Base-by-base conservation (phyloP, 179 eudicot species). In the Beta corolliflora region DNA sequence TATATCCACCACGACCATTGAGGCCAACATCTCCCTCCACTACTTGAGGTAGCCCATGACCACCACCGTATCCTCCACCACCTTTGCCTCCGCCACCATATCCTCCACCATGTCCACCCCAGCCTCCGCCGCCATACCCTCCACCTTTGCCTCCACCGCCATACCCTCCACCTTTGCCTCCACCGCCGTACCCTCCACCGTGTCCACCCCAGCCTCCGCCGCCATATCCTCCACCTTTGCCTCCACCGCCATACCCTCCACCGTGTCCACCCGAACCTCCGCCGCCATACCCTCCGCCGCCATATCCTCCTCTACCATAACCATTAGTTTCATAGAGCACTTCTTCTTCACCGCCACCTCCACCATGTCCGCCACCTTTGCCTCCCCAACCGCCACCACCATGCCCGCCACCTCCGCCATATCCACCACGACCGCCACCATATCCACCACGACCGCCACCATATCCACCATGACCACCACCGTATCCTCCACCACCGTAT, bases 1-100 rank as follows among this genome's bases (percentile, higher is more conserved):
- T 76, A 23, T 78, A 67, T 6, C 75, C 81, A 7, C 80, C 80
- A 52, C 63, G 63, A 25, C 80, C 80, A 15, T 77, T 25, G 0
- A 77, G 7, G 15, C 56, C 36, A 4, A 64, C 71, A 48, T 65
- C n/a, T 7, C 44, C 46, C 19, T 46, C 72, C 56, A 14, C 63
- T 23, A 21, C 9, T 5, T 18, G 56, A 15, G 71, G 79, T 68
- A 19, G 59, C 31, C 71, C 25, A 3, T 65, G 56, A 48, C 53
- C 53, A 48, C 53, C 53, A 0, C 53, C 53, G 9, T 9, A 7
- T 2, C 73, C 54, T 69, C 54, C 73, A 4, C 44, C 73, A 4
- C 44, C 73, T 4, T 50, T 21, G 18, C 44, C 60, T n/a, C 48
- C 73, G 3, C 73, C 73, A 19, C 73, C 73, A 9, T 19, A 19